phyloP scores from a whole-genome alignment of 768 basidiomycete genomes.

The Brasilioporus rufonigricans region DNA sequence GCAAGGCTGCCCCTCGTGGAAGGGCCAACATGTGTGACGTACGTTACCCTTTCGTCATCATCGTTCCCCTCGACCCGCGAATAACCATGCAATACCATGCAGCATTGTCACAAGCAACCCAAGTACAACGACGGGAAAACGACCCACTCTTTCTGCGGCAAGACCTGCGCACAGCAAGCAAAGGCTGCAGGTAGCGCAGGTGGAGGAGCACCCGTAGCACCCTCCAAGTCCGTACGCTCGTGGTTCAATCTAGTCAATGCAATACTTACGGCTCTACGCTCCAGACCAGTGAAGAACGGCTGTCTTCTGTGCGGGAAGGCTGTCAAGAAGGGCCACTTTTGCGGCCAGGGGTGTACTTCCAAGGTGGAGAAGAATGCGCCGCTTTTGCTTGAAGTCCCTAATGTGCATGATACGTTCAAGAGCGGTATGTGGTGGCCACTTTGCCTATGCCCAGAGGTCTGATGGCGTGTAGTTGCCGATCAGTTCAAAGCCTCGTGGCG shows the following conservation, averaged over 20 bases:
- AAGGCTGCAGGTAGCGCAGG: conserved; percentile 28
- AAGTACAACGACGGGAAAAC: conserved; percentile 58
- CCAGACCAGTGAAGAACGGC: conserved; percentile 39
- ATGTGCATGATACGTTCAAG: conserved; percentile 59
- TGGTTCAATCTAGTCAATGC: conserved; percentile 22
- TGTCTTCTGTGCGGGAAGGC: conserved; percentile 62
- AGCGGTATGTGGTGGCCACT: conserved; percentile 45
- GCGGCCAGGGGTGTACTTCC: conserved; percentile 51
- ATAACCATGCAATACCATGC: conserved; percentile 7
- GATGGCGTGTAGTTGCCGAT: conserved; percentile 46
- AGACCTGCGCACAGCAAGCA: conserved; percentile 55
- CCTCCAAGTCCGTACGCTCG: conserved; percentile 32
- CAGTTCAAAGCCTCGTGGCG: conserved; percentile 73
- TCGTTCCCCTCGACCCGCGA: background rate
- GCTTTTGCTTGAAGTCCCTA: conserved; percentile 57
- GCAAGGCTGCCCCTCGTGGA: conserved; percentile 24
- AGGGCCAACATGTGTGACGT: conserved; percentile 50
- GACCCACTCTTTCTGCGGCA: conserved; percentile 62
- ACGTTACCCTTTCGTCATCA: conserved; percentile 20
- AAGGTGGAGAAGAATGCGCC: conserved; percentile 56
- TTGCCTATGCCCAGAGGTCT: background rate
- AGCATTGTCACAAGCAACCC: conserved; percentile 61
- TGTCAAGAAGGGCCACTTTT: conserved; percentile 64
- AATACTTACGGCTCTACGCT: conserved; percentile 32
- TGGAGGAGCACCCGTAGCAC: conserved; percentile 21